Evolutionary conservation across 1,284 basidiomycete genomes (phyloP).

Genomic region (Fomitopsis pinicola): DNA sequence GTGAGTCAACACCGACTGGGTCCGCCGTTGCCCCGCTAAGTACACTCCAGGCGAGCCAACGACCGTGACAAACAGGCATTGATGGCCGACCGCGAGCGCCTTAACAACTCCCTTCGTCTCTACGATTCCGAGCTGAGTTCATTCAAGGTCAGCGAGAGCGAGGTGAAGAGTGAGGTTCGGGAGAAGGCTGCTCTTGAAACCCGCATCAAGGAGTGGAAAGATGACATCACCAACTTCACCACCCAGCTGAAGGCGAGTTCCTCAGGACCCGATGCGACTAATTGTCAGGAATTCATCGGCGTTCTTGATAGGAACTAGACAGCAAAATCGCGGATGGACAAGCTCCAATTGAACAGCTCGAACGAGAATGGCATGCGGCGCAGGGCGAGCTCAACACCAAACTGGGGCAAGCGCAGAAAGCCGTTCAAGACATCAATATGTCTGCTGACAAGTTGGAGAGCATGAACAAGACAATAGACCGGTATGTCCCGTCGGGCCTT

Average conservation of each 20-base stretch:
- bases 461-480: constrained; percentile 60
- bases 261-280: not conserved
- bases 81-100: constrained; percentile 64
- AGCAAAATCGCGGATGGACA: constrained; percentile 57
- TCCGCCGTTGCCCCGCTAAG: not conserved
- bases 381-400: constrained; percentile 50
- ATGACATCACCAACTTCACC: constrained; percentile 42
- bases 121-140: constrained; percentile 56
- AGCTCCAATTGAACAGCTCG: constrained; percentile 65
- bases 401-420: constrained; percentile 47
- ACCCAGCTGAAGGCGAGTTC: constrained; percentile 22
- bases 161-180: constrained; percentile 58
- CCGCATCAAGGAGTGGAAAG: constrained; percentile 57
- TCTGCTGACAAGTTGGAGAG: constrained; percentile 60
- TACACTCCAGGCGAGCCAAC: constrained; percentile 51
- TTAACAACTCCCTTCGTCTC: constrained; percentile 49
- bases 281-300: not conserved
- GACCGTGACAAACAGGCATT: constrained; percentile 66
- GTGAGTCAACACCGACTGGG: constrained; percentile 40
- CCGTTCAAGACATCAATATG: constrained; percentile 63
- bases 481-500: constrained; percentile 34
- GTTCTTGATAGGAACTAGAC: constrained; percentile 59
- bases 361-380: constrained; percentile 53
- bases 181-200: constrained; percentile 61
- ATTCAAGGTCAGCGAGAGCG: constrained; percentile 60